A percentile compares a stretch with the other conserved stretches of the same genome.
Conservation (phyloP, 2,329 filamentous ascomycete genomes). For the Cladophialophora carrionii region DNA sequence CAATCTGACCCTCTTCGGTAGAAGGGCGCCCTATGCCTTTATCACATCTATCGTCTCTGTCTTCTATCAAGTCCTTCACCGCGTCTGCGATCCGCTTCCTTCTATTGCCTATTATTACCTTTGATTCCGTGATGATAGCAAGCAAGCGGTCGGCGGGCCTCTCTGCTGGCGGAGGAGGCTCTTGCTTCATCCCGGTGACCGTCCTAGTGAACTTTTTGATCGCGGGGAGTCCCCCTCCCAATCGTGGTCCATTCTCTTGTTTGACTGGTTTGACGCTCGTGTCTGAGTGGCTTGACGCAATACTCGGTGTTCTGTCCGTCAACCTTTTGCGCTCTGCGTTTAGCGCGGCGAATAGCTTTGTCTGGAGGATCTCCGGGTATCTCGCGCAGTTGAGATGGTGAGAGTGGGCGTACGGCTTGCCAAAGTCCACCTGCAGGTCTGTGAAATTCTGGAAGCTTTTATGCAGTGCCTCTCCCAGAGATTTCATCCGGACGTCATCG, state of each 20-base stretch:
- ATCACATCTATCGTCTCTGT: background rate
- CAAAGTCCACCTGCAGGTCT: slow-evolving; percentile 5
- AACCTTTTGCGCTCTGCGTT: background rate
- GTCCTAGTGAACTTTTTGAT: no score
- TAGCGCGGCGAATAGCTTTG: background rate
- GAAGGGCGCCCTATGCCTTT: background rate
- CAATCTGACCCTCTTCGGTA: background rate
- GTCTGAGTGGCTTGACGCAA: slow-evolving; percentile 1
- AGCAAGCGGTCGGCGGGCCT: background rate
- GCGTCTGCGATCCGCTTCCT: background rate
- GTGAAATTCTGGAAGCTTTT: background rate
- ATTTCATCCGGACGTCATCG: background rate
- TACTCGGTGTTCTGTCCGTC: background rate
- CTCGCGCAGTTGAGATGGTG: slow-evolving; percentile 3
- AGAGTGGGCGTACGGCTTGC: background rate
- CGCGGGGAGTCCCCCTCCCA: background rate
- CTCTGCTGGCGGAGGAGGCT: background rate
- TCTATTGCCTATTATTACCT: background rate
- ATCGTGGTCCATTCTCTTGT: background rate
- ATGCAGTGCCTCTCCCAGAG: slow-evolving; percentile 2
- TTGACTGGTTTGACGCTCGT: background rate
- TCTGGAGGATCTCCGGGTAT: slow-evolving; percentile 6
- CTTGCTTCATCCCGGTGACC: background rate
- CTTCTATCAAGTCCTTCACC: slow-evolving; percentile 4
- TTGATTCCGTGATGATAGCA: slow-evolving; percentile 7